Evolutionary conservation across 345 rosid species (phyloP).

Genomic region (Hypericum androsaemum): DNA sequence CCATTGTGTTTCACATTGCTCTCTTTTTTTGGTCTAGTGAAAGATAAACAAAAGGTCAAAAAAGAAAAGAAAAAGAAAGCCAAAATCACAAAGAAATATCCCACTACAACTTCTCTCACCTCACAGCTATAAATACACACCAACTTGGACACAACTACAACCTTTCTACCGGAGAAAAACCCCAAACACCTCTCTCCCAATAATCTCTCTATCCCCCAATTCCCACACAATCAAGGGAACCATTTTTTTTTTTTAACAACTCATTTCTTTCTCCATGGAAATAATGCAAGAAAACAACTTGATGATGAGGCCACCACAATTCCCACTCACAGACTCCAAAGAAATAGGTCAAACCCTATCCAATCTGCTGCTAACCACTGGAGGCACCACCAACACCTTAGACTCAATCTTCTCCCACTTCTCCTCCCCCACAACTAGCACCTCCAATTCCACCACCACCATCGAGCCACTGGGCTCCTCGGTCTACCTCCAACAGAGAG

Average conservation of each 20-base stretch:
- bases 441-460: conserved; percentile 11
- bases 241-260: too few relatives aligned
- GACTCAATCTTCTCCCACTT: conserved; percentile 78
- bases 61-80: too few relatives aligned
- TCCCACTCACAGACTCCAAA: conserved; percentile 11
- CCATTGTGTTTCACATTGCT: too few relatives aligned
- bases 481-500: conserved; percentile 80
- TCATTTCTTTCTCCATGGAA: conserved; percentile 3
- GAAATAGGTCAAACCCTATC: conserved; percentile 57
- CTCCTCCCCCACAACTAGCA: conserved; percentile 15
- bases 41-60: too few relatives aligned
- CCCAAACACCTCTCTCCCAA: neutral
- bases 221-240: too few relatives aligned
- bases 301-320: neutral
- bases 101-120: neutral
- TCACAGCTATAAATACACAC: conserved; percentile 34
- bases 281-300: conserved; percentile 32
- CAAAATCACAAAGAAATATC: too few relatives aligned
- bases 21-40: too few relatives aligned
- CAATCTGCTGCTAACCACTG: conserved; percentile 61
- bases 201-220: neutral
- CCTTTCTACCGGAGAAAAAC: neutral
- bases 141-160: conserved; percentile 5
- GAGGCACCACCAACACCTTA: conserved; percentile 42
- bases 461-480: conserved; percentile 63